A percentile compares a stretch with the other conserved stretches of the same genome.
These are phyloP conservation scores for Physcia stellaris DNA, from an alignment of 495 filamentous ascomycete genomes.

Conservation along the genomic window DNA sequence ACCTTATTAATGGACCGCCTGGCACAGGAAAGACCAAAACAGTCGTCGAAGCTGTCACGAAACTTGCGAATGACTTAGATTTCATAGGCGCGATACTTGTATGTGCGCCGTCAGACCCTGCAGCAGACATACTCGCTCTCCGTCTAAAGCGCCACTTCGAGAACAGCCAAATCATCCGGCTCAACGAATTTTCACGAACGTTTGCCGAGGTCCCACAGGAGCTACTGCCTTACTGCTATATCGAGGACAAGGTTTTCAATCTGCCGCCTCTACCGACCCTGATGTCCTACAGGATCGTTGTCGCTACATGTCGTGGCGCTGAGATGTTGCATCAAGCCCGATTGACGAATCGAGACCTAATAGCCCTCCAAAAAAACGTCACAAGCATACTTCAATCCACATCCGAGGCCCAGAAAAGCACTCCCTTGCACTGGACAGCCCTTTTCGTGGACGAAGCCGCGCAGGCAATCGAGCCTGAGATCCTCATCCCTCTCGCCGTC, in stretches of 20 bases:
- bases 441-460: constrained; percentile 45
- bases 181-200: constrained; percentile 32
- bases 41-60: constrained; percentile 8
- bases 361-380: constrained; percentile 4
- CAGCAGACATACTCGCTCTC: constrained; percentile 37
- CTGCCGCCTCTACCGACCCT: constrained; percentile 33
- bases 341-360: constrained; percentile 33
- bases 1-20: constrained; percentile 77
- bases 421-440: constrained; percentile 35
- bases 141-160: constrained; percentile 29
- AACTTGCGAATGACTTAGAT: constrained; percentile 5
- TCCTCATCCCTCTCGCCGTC: constrained; percentile 32
- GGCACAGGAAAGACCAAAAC: constrained; percentile 83
- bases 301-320: constrained; percentile 38
- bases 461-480: constrained; percentile 41
- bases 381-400: background rate
- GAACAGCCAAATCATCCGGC: constrained; percentile 29
- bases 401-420: background rate
- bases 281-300: constrained; percentile 36
- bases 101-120: constrained; percentile 42
- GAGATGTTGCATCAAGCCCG: constrained; percentile 34
- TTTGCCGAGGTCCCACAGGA: constrained; percentile 33
- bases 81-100: constrained; percentile 25
- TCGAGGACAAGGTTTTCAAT: constrained; percentile 30
- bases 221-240: constrained; percentile 34